phyloP scores from a whole-genome alignment of 805 yeast genomes.

The Hanseniaspora valbyensis region DNA sequence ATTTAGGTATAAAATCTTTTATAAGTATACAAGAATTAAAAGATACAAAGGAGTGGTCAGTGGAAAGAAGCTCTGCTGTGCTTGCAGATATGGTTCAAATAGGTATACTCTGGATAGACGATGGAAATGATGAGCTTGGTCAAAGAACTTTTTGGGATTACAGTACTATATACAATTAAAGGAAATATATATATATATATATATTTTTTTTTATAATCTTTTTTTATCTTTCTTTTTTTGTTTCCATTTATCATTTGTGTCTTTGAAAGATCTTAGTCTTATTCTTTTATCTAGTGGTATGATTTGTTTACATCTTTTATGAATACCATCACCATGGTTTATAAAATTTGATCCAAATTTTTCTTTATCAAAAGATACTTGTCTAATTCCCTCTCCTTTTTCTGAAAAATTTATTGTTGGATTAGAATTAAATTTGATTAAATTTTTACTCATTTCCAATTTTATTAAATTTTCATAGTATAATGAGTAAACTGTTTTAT shows the following conservation, averaged over 20 bases:
- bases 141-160: constrained; percentile 52
- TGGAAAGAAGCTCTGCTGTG: constrained; percentile 47
- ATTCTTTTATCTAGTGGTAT: constrained; percentile 47
- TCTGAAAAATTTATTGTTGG: neutral
- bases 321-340: constrained; percentile 71
- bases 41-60: constrained; percentile 46
- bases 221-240: constrained; percentile 30
- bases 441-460: constrained; percentile 12
- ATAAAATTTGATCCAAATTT: constrained; percentile 27
- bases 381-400: constrained; percentile 3
- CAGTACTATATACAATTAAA: constrained; percentile 4
- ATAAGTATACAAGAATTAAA: constrained; percentile 16
- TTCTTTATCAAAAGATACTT: constrained; percentile 20
- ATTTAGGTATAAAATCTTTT: neutral
- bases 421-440: neutral
- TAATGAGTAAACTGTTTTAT: constrained; percentile 4
- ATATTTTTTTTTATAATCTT: neutral
- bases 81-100: constrained; percentile 68
- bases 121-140: constrained; percentile 13
- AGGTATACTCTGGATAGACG: constrained; percentile 82
- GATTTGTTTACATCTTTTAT: constrained; percentile 47
- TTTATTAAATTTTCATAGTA: constrained; percentile 8
- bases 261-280: constrained; percentile 53
- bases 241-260: constrained; percentile 52
- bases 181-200: neutral